Evolutionary conservation across 306 rosid species (phyloP).

Genomic region (Sphenostylis stenocarpa): DNA sequence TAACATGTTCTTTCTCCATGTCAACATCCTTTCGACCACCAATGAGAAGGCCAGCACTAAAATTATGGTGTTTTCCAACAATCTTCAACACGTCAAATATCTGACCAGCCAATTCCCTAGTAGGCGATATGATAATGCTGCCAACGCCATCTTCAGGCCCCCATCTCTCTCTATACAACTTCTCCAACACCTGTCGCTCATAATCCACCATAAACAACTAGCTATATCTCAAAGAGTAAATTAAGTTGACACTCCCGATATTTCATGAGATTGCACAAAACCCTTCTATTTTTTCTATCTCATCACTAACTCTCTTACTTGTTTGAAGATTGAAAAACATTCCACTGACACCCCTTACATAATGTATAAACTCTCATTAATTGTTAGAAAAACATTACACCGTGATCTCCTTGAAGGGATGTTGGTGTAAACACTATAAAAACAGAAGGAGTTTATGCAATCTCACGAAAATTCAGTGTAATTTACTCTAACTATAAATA

Average conservation of each 20-base stretch:
- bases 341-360: too few relatives aligned
- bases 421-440: too few relatives aligned
- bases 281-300: background rate
- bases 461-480: background rate
- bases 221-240: background rate
- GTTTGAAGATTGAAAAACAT: too few relatives aligned
- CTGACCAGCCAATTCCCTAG: slow-evolving; percentile 86
- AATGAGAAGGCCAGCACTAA: slow-evolving; percentile 94
- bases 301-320: too few relatives aligned
- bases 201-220: slow-evolving; percentile 14
- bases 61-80: slow-evolving; percentile 70
- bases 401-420: too few relatives aligned
- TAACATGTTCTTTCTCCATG: slow-evolving; percentile 69
- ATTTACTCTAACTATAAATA: background rate
- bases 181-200: slow-evolving; percentile 72
- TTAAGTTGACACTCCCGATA: too few relatives aligned
- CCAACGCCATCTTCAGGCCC: slow-evolving; percentile 86
- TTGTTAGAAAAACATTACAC: too few relatives aligned
- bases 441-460: background rate
- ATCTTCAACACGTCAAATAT: slow-evolving; percentile 68
- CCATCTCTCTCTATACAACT: slow-evolving; percentile 80
- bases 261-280: too few relatives aligned
- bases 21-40: slow-evolving; percentile 85
- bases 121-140: slow-evolving; percentile 81
- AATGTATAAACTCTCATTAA: too few relatives aligned